Evolutionary conservation across 257 asterid genomes (phyloP).

Genomic region (Fraxinus americana): DNA sequence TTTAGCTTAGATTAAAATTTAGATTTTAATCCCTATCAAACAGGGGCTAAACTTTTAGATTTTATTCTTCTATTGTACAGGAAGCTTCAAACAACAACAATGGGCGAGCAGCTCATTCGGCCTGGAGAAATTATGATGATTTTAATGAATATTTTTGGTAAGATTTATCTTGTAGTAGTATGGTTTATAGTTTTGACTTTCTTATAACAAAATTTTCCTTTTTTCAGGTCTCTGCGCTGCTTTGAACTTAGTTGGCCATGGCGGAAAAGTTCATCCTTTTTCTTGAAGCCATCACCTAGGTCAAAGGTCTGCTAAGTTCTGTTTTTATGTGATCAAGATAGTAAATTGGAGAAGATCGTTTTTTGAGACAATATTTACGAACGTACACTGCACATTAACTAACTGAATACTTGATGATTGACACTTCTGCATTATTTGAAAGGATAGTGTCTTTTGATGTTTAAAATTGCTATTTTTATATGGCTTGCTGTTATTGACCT

Average conservation of each 20-base stretch:
- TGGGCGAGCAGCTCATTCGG: constrained; percentile 97
- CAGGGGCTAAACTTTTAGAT: not conserved
- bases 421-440: constrained; percentile 11
- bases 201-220: constrained; percentile 5
- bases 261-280: constrained; percentile 67
- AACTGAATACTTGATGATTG: not conserved
- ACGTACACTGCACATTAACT: not conserved
- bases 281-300: constrained; percentile 72
- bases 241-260: constrained; percentile 99
- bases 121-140: constrained; percentile 98
- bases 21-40: too few species aligned
- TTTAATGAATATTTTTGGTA: constrained; percentile 97
- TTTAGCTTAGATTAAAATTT: too few species aligned
- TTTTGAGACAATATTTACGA: constrained; percentile 14
- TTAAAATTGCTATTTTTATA: not conserved
- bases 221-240: constrained; percentile 81
- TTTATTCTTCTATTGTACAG: constrained; percentile 43
- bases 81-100: constrained; percentile 91
- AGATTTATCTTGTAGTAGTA: constrained; percentile 23
- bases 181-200: constrained; percentile 21
- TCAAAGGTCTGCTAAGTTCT: constrained; percentile 65
- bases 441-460: constrained; percentile 2
- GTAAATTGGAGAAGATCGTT: constrained; percentile 3
- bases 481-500: not conserved
- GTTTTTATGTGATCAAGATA: constrained; percentile 1